Evolutionary conservation across 140 eudicot genomes (phyloP).

Genomic region (Stevia rebaudiana): DNA sequence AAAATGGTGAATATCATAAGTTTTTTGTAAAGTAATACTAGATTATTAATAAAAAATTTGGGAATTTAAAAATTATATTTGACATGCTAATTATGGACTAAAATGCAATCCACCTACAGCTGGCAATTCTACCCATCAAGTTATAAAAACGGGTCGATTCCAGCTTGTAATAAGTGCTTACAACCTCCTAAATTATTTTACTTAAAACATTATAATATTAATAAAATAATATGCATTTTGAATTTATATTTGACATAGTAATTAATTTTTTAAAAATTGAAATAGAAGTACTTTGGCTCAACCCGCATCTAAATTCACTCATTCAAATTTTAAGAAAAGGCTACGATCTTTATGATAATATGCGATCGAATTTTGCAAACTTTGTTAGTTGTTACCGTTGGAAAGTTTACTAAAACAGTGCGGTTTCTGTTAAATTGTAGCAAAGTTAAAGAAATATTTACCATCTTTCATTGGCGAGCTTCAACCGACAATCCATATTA

Average conservation of each 20-base stretch:
- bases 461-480: conserved; percentile 96
- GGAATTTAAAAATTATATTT: too few species aligned
- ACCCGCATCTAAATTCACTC: background rate
- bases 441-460: conserved; percentile 14
- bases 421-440: conserved; percentile 1
- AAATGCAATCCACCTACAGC: background rate
- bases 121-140: background rate
- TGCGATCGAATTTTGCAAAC: background rate
- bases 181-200: background rate
- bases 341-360: background rate
- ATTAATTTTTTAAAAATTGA: background rate
- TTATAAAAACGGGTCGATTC: background rate
- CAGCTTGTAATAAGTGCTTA: background rate
- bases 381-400: background rate
- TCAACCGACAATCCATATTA: conserved; percentile 88
- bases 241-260: background rate
- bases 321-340: background rate
- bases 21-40: conserved; percentile 3
- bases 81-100: background rate
- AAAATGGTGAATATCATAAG: background rate
- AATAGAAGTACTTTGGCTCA: background rate
- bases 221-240: background rate
- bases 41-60: too few species aligned
- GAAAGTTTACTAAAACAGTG: background rate
- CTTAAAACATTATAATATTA: background rate